These are phyloP conservation scores for Torrubiella hemipterigena DNA, from an alignment of 2,329 filamentous ascomycete genomes.

Conservation along the genomic window DNA sequence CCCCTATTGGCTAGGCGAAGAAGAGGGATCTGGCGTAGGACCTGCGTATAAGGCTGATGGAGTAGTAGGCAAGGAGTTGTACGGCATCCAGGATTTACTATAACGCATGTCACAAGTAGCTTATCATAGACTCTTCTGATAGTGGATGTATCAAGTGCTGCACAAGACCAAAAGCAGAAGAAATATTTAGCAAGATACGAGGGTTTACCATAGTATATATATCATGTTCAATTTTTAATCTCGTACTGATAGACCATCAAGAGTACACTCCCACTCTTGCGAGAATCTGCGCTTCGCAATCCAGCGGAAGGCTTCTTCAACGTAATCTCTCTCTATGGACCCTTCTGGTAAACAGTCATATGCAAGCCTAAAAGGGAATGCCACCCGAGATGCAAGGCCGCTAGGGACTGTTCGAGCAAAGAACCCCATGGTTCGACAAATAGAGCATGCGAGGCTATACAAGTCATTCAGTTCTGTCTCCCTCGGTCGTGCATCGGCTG, in stretches of 20 bases:
- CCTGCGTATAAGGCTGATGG: neutral
- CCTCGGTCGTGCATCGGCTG: neutral
- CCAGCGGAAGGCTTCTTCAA: slow-evolving; percentile 1
- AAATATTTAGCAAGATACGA: too few species aligned
- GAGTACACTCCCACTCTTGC: neutral
- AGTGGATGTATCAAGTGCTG: too few species aligned
- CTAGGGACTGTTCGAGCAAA: slow-evolving; percentile 1
- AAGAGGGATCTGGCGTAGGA: neutral
- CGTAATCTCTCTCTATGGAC: neutral
- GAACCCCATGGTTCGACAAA: slow-evolving; percentile 1
- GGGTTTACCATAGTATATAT: too few species aligned
- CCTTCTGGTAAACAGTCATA: slow-evolving; percentile 1
- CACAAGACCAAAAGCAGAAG: too few species aligned
- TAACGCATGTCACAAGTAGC: too few species aligned
- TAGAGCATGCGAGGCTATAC: slow-evolving; percentile 1
- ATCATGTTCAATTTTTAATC: too few species aligned
- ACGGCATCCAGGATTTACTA: neutral
- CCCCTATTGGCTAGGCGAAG: neutral
- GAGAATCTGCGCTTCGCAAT: slow-evolving; percentile 1
- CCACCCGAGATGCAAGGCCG: slow-evolving; percentile 1
- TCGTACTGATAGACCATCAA: slow-evolving; percentile 1
- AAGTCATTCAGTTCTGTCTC: neutral
- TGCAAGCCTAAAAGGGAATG: slow-evolving; percentile 1
- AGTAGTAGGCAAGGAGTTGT: neutral
- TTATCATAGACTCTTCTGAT: too few species aligned